Conservation (phyloP, 2,329 filamentous ascomycete species). For the Ceratocystis harringtonii region DNA sequence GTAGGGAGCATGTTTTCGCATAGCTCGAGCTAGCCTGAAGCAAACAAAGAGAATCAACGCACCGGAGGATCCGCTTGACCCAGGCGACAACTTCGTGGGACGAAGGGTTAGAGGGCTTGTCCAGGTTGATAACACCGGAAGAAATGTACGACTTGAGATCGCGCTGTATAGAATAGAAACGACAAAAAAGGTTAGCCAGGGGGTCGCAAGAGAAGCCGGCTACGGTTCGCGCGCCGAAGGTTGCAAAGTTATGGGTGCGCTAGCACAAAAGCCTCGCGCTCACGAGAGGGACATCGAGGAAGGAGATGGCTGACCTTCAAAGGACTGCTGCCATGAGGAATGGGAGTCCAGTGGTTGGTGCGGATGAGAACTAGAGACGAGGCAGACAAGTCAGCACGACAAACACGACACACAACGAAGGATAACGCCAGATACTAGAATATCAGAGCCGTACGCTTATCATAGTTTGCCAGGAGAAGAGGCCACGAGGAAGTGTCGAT, state of each 20-base stretch:
- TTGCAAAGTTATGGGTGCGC: too few relatives aligned
- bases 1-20: not conserved
- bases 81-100: slow-evolving; percentile 98
- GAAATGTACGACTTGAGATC: slow-evolving; percentile 95
- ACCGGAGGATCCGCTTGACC: slow-evolving; percentile 95
- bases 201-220: not conserved
- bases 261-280: too few relatives aligned
- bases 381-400: slow-evolving; percentile 20
- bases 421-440: too few relatives aligned
- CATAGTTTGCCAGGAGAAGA: slow-evolving; percentile 89
- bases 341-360: slow-evolving; percentile 93
- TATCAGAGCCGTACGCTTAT: slow-evolving; percentile 49
- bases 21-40: not conserved
- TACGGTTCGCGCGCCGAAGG: not conserved
- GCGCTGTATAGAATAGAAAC: slow-evolving; percentile 30
- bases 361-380: slow-evolving; percentile 64
- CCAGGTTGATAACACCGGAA: slow-evolving; percentile 92
- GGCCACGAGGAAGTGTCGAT: slow-evolving; percentile 86
- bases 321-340: slow-evolving; percentile 81
- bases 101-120: slow-evolving; percentile 79
- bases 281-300: too few relatives aligned
- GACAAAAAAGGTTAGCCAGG: not conserved
- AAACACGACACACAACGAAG: too few relatives aligned
- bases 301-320: slow-evolving; percentile 36
- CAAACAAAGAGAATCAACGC: slow-evolving; percentile 24